Evolutionary conservation across 257 asterid genomes (phyloP), one percentile per base, ranked within the genome.

Genomic region (Verbascum thapsus): DNA sequence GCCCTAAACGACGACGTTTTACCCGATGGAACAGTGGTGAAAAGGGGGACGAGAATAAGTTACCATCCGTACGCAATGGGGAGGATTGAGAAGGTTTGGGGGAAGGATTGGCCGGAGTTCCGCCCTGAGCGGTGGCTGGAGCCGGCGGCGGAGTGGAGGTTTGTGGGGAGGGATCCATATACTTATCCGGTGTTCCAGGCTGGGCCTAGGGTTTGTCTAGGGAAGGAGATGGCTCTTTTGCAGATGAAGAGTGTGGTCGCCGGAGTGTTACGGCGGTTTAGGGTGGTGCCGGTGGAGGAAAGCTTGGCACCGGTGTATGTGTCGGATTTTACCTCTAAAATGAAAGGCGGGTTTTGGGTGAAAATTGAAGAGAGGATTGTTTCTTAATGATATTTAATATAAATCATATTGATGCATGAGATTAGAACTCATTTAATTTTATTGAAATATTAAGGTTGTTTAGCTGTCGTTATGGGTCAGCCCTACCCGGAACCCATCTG

Each of bases 51-150:
- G 1, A 74, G 81, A 30, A 67, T 84, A 10, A 58, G 70, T 10
- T 87, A 80, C 32, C 89, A 84, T 19, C 79, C 86, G 8, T 87
- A 82, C 35, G 92, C 92, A 0, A 87, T 87, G 95, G 95, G 90
- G 42, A 53, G 95, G 71, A 69, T 66, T 2, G 81, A 82, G 75
- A 34, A 64, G 55, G 74, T 84, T 10, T 84, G 88, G 90, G 92
- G 95, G 3, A 11, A 58, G 7, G 92, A 87, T 45, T 87, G 88
- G 88, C 72, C 70, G n/a, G 74, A 68, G 69, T 87, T 84, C 63
- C 72, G 70, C 2, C 95, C 95, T 0, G 74, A 44, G 54, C 69
- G 95, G 79, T 87, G 92, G 95, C 22, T 87, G 73, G 80, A 74
- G 61, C 1, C 15, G 42, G 17, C 57, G 3, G 78, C 35, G 34